phyloP scores from a whole-genome alignment of 306 rosid species.

The Arachis hypogaea region DNA sequence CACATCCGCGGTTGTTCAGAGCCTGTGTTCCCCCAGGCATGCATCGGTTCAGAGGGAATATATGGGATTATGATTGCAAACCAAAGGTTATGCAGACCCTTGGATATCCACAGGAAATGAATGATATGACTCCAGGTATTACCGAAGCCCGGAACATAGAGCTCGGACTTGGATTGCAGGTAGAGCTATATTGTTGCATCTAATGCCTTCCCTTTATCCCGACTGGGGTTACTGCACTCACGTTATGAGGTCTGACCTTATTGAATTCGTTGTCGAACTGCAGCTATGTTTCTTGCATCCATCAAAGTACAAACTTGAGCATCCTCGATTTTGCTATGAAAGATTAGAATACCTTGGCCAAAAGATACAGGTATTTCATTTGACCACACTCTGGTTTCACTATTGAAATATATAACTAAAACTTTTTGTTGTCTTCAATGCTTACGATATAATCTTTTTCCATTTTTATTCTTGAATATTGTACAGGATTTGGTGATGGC shows the following conservation, averaged over 20 bases:
- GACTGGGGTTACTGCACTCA: not conserved
- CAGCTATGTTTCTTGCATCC: constrained; percentile 88
- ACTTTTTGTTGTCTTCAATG: not conserved
- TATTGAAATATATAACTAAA: not conserved
- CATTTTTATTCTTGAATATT: not conserved
- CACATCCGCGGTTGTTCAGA: constrained; percentile 86
- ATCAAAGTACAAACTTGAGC: constrained; percentile 74
- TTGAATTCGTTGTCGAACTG: constrained; percentile 32
- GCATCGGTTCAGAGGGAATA: constrained; percentile 90
- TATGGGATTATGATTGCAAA: constrained; percentile 87
- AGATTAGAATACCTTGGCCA: constrained; percentile 81
- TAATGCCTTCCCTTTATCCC: constrained; percentile 18
- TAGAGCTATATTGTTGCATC: constrained; percentile 34
- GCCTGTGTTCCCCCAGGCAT: constrained; percentile 95
- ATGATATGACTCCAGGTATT: constrained; percentile 69
- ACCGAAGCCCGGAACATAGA: constrained; percentile 78
- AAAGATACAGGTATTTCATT: constrained; percentile 68
- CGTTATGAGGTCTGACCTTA: constrained; percentile 8
- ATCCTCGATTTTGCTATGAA: constrained; percentile 82
- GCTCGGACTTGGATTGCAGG: constrained; percentile 96
- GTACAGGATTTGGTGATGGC: constrained; percentile 84
- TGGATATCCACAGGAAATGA: constrained; percentile 68
- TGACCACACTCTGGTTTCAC: constrained; percentile 17
- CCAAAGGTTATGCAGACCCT: constrained; percentile 68
- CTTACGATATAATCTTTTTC: not conserved